These are phyloP conservation scores for Phaeosphaeriaceae sp. DNA, from an alignment of 2,329 filamentous ascomycete species.

Conservation along the genomic window DNA sequence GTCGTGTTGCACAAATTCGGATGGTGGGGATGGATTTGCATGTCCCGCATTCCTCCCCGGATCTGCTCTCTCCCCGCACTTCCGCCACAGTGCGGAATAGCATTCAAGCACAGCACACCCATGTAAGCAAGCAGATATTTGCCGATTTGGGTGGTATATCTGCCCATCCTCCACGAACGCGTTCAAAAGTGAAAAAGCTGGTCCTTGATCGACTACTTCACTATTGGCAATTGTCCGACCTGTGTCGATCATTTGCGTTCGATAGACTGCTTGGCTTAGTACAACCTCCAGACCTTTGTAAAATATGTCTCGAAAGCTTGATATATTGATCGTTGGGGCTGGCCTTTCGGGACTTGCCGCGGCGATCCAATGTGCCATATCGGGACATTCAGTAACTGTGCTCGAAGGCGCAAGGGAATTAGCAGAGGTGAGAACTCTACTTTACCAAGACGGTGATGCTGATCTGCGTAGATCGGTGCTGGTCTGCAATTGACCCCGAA, in stretches of 20 bases:
- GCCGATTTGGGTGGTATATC: conserved; percentile 15
- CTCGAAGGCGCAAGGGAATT: conserved; percentile 52
- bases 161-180: conserved; percentile 4
- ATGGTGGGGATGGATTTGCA: conserved; percentile 2
- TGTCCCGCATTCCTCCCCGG: conserved; percentile 5
- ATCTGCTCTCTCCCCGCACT: conserved; percentile 5
- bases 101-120: neutral
- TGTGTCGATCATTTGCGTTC: neutral
- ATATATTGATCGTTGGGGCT: conserved; percentile 45
- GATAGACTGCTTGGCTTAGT: no score
- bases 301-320: conserved; percentile 23
- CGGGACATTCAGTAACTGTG: conserved; percentile 51
- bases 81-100: neutral
- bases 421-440: conserved; percentile 46
- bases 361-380: conserved; percentile 51
- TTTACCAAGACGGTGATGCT: neutral
- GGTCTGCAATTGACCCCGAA: conserved; percentile 48
- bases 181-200: neutral
- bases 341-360: conserved; percentile 54
- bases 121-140: neutral
- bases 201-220: neutral
- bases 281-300: no score
- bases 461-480: conserved; percentile 38
- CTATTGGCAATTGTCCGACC: neutral
- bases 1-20: neutral